Percentiles rank a stretch among this genome's conserved stretches.
These are phyloP conservation scores for Alternaria arborescens DNA, from an alignment of 2,329 filamentous ascomycete genomes.

Conservation along the genomic window DNA sequence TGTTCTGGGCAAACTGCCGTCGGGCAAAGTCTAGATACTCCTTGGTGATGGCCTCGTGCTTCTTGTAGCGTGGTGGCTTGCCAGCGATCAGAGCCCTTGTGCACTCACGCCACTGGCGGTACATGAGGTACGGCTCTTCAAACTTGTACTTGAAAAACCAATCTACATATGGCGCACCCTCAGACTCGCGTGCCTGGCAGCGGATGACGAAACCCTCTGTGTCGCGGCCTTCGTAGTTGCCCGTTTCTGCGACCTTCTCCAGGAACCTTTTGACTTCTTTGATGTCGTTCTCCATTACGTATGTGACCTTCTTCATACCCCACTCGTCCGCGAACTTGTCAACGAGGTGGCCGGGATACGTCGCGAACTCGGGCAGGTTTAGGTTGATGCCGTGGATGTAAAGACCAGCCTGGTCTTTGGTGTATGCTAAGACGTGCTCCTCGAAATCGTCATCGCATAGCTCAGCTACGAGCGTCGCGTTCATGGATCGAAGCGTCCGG, in stretches of 20 bases:
- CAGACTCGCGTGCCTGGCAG: slow-evolving; percentile 72
- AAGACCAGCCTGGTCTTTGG: slow-evolving; percentile 81
- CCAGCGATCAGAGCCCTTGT: slow-evolving; percentile 87
- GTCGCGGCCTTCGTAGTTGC: slow-evolving; percentile 87
- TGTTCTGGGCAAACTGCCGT: slow-evolving; percentile 73
- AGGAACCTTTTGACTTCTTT: slow-evolving; percentile 79
- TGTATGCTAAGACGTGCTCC: slow-evolving; percentile 94
- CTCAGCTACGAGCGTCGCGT: slow-evolving; percentile 93
- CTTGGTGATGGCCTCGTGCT: slow-evolving; percentile 88
- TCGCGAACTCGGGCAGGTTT: slow-evolving; percentile 91
- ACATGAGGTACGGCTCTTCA: slow-evolving; percentile 98
- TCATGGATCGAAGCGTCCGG: slow-evolving; percentile 75
- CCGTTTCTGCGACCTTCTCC: slow-evolving; percentile 84
- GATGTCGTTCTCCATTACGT: slow-evolving; percentile 79
- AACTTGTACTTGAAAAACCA: slow-evolving; percentile 99
- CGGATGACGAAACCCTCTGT: slow-evolving; percentile 97
- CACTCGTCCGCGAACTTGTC: slow-evolving; percentile 89
- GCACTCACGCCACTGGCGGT: slow-evolving; percentile 97
- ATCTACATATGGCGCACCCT: slow-evolving; percentile 71
- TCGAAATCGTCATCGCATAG: slow-evolving; percentile 96
- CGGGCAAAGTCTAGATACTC: slow-evolving; percentile 88
- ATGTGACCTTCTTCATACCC: slow-evolving; percentile 91
- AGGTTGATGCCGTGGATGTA: slow-evolving; percentile 97
- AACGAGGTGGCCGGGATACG: slow-evolving; percentile 82
- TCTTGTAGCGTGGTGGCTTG: slow-evolving; percentile 78